phyloP scores from a whole-genome alignment of 257 asterid genomes.

The Linderniella brevidens region DNA sequence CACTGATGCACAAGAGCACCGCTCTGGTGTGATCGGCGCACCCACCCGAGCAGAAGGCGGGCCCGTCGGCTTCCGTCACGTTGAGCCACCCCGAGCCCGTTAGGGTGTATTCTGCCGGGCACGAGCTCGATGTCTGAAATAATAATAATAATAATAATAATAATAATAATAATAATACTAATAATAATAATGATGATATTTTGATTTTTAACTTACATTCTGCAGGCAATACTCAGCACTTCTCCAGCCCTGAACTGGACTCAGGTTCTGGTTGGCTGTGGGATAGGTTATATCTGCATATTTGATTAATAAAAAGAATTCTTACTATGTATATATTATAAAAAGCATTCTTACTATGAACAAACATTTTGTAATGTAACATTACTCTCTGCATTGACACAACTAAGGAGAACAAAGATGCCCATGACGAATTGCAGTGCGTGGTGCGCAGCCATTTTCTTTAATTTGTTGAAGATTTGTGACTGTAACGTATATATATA shows the following conservation, averaged over 20 bases:
- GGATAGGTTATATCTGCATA: conserved; percentile 25
- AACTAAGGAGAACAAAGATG: conserved; percentile 10
- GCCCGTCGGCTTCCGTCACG: conserved; percentile 19
- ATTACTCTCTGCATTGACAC: conserved; percentile 30
- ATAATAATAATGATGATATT: background rate
- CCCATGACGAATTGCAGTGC: conserved; percentile 9
- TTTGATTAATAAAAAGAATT: background rate
- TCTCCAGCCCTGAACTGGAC: conserved; percentile 32
- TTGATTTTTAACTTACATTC: conserved; percentile 13
- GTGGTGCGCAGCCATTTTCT: too few species aligned
- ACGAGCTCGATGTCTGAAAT: conserved; percentile 1
- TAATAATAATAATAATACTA: too few species aligned
- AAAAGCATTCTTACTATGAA: background rate
- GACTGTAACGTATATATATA: too few species aligned
- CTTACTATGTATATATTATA: too few species aligned
- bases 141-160: too few species aligned
- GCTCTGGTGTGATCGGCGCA: conserved; percentile 25
- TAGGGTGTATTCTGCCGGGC: conserved; percentile 17
- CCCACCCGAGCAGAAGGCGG: conserved; percentile 22
- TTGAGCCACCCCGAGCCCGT: conserved; percentile 31
- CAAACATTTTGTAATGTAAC: background rate
- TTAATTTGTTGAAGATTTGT: too few species aligned
- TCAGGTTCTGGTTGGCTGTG: conserved; percentile 23
- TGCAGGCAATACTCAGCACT: conserved; percentile 34
- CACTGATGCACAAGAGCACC: conserved; percentile 27